These are phyloP conservation scores for Hygrophila difformis DNA, from an alignment of 257 asterid genomes.

Conservation along the genomic window DNA sequence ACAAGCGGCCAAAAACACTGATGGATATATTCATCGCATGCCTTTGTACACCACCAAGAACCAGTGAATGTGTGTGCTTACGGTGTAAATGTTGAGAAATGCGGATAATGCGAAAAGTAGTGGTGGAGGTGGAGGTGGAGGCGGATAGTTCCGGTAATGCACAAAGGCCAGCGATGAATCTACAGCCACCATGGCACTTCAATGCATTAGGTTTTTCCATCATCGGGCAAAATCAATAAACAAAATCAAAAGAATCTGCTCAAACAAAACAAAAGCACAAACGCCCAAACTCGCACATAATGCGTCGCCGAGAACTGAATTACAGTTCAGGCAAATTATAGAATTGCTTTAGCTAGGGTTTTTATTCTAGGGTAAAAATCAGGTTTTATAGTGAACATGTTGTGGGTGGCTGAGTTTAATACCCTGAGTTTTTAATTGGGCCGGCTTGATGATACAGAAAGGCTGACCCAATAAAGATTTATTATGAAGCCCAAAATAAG, in stretches of 20 bases:
- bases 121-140: too few relatives aligned
- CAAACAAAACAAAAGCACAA: neutral
- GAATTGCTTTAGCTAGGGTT: too few relatives aligned
- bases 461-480: too few relatives aligned
- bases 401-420: too few relatives aligned
- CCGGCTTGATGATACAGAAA: too few relatives aligned
- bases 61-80: conserved; percentile 21
- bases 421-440: too few relatives aligned
- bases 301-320: too few relatives aligned
- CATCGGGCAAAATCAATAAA: conserved; percentile 24
- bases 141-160: conserved; percentile 28
- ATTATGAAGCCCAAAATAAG: too few relatives aligned
- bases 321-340: too few relatives aligned
- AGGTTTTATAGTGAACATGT: too few relatives aligned
- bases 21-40: conserved; percentile 36
- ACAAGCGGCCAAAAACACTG: conserved; percentile 19
- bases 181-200: conserved; percentile 36
- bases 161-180: conserved; percentile 37
- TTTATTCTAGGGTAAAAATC: too few relatives aligned
- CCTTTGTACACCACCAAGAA: conserved; percentile 31
- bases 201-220: conserved; percentile 33
- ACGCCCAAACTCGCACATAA: too few relatives aligned
- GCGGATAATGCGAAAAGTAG: neutral
- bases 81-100: neutral
- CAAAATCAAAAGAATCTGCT: neutral